Evolutionary conservation across 805 yeast genomes (phyloP).

Genomic region (Ascoidea asiatica): DNA sequence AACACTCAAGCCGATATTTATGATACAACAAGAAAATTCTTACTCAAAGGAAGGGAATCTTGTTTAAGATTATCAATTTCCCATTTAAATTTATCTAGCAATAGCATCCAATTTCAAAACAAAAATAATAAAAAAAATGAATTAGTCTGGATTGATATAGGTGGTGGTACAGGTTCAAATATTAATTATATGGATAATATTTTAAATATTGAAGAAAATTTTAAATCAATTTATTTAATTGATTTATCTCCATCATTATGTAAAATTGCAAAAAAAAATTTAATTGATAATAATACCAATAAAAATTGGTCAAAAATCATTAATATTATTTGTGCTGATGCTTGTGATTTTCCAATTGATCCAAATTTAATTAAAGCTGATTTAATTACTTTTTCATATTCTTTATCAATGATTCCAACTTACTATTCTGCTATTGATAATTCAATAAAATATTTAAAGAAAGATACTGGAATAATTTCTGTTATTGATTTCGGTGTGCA

Average conservation of each 20-base stretch:
- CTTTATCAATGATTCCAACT: slow-evolving; percentile 76
- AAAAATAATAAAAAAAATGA: slow-evolving; percentile 22
- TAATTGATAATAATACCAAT: too few relatives aligned
- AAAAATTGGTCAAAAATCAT: slow-evolving; percentile 43
- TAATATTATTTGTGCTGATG: slow-evolving; percentile 59
- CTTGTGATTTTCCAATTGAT: slow-evolving; percentile 43
- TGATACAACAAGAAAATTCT: slow-evolving; percentile 52
- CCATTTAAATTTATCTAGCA: too few relatives aligned
- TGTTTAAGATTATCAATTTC: slow-evolving; percentile 46
- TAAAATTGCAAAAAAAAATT: slow-evolving; percentile 52
- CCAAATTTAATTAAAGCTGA: slow-evolving; percentile 33
- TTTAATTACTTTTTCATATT: slow-evolving; percentile 65
- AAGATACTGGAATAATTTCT: slow-evolving; percentile 45
- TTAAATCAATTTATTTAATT: slow-evolving; percentile 56
- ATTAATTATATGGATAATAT: slow-evolving; percentile 60
- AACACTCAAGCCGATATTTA: slow-evolving; percentile 66
- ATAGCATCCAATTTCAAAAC: too few relatives aligned
- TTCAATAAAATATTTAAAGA: slow-evolving; percentile 36
- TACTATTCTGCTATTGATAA: slow-evolving; percentile 70
- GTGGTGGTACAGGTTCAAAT: slow-evolving; percentile 81
- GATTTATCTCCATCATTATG: slow-evolving; percentile 72
- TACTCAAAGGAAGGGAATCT: slow-evolving; percentile 59
- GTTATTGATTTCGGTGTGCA: slow-evolving; percentile 78
- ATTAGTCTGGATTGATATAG: slow-evolving; percentile 66
- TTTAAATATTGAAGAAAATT: slow-evolving; percentile 21